Base-by-base conservation (phyloP, 2,329 filamentous ascomycete species). In the Colletotrichum costaricense region DNA sequence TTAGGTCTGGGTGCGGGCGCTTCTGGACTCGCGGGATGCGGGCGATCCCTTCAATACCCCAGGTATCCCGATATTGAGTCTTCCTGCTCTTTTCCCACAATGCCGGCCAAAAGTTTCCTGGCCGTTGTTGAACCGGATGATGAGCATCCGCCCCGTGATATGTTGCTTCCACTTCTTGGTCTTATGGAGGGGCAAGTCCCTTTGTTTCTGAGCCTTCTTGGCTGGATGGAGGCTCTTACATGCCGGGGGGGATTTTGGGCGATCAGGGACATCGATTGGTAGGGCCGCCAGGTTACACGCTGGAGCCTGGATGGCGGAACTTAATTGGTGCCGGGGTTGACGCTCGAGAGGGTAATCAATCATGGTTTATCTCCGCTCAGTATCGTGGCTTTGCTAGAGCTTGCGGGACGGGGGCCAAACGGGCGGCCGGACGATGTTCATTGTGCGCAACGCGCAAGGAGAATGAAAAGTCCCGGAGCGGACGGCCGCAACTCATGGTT, bases 101-200 rank as follows among this genome's bases (percentile, higher is more conserved):
- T 22, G 55, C 22, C 22, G 30, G 16, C 42, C 55, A 54, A 59
- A 60, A 65, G 59, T 67, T 35, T 46, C 6, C 52, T 54, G 65
- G 19, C 66, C 26, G 46, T 33, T 55, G 42, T 52, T 63, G n/a
- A 12, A 1, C 59, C 70, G 70, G 66, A 69, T 73, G 54, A 65
- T 54, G 70, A 14, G 26, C 30, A 38, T 69, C 70, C 66, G 70
- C 59, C 66, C 66, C 55, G 59, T 73, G 58, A 58, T 11, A 35
- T 60, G 59, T 11, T 42, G 38, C 55, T 59, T 59, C 54, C 60
- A 14, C 46, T 42, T 65, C 55, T 63, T 64, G 59, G 55, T 56
- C 59, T 59, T 58, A 54, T 54, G 33, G 46, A 54, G 33, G 33
- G 55, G 30, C 7, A 30, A 64, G 66, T n/a, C 9, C 55, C 60